Base-by-base conservation (phyloP, 257 asterid species). In the Ocimum tenuiflorum region DNA sequence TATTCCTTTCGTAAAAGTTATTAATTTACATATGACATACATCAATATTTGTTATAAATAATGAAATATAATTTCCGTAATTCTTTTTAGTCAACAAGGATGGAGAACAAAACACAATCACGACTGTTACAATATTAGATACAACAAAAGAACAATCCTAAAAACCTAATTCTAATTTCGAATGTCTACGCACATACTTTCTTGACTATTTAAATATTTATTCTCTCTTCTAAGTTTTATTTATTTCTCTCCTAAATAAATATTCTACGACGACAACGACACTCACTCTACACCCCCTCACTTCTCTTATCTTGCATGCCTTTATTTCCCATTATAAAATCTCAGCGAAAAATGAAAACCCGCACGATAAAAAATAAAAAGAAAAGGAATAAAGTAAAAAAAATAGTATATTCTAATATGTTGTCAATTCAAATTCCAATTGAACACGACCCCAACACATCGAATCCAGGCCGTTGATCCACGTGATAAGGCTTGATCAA, bases 401-500 rank as follows among this genome's bases (percentile, higher is more conserved):
- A 27, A 72, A 75, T 36, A 75, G 60, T 53, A 80, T 73, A 76
- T 73, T 55, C 67, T 67, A 46, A 54, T n/a, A n/a, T 71, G 1
- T 31, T 54, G 71, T 66, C 71, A n/a, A 73, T 66, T 73, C 76
- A 64, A 59, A 65, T 66, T 60, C 77, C 71, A 69, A 51, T 29
- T 43, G 71, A 73, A 74, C 69, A 65, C 46, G 60, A 59, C 74
- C 66, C 43, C 39, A 8, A 15, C 47, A 18, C 35, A 33, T 56
- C 33, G 22, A 71, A 71, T 75, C 78, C 33, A 3, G 46, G 81
- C 75, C 79, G 70, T 73, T 38, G 57, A 19, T 69, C 55, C 53
- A 60, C 36, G 65, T 76, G 84, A 79, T 73, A 79, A 75, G 77
- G 74, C 74, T 61, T 31, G 3, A 66, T 68, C 60, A 60, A 65